Conservation (phyloP, 805 yeast species). For the Metschnikowia koreensis region DNA sequence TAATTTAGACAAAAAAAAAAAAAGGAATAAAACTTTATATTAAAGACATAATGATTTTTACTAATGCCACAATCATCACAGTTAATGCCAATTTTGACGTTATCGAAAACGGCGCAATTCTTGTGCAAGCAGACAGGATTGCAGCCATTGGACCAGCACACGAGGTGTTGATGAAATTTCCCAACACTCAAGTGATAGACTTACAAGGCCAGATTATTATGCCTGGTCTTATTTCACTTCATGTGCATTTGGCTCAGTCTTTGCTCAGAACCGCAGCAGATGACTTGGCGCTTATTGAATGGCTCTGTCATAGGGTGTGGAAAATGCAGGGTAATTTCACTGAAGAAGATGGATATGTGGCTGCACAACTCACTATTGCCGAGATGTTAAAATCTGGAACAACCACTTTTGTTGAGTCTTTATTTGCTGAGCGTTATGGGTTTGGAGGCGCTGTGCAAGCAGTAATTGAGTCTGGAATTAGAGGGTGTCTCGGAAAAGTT, state of each 20-base stretch:
- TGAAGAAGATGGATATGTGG: conserved; percentile 16
- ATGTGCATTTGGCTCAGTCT: conserved; percentile 17
- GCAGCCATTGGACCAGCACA: conserved; percentile 11
- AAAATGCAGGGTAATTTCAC: conserved; percentile 17
- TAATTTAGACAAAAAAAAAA: too few relatives aligned
- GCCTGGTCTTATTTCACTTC: conserved; percentile 17
- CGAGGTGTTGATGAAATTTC: conserved; percentile 2
- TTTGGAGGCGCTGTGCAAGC: conserved; percentile 17
- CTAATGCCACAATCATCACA: conserved; percentile 13
- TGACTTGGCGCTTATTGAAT: conserved; percentile 16
- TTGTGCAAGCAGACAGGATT: conserved; percentile 11
- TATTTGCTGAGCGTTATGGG: conserved; percentile 17
- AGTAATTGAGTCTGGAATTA: conserved; percentile 16
- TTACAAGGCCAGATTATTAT: conserved; percentile 13
- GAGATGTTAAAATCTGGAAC: conserved; percentile 18
- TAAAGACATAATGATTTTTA: conserved; percentile 9
- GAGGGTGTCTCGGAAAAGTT: conserved; percentile 18
- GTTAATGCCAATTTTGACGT: conserved; percentile 14
- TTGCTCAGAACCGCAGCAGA: conserved; percentile 16
- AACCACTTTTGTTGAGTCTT: conserved; percentile 17
- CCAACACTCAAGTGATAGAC: conserved; percentile 5
- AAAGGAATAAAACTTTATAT: too few relatives aligned
- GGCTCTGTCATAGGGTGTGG: conserved; percentile 17
- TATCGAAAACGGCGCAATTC: conserved; percentile 14
- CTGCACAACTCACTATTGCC: conserved; percentile 17